Evolutionary conservation across 1,284 basidiomycete species (phyloP).

Genomic region (Peniophora sp.): DNA sequence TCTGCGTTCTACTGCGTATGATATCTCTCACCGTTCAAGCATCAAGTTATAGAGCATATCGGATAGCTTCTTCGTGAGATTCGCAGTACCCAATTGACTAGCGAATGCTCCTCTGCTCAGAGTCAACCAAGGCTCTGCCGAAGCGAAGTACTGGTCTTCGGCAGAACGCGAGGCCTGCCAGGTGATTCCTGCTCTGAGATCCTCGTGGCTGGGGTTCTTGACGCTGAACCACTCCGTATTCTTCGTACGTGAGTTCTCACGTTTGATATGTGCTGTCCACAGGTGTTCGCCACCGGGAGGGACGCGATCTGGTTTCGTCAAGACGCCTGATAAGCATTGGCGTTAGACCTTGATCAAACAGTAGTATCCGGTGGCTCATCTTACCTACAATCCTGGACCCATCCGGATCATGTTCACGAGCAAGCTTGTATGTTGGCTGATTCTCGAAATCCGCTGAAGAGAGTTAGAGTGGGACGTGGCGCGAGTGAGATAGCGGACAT

Average conservation of each 20-base stretch:
- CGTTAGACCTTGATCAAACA: neutral
- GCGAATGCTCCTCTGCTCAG: conserved; percentile 34
- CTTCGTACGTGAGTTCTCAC: conserved; percentile 38
- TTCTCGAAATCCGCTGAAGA: conserved; percentile 62
- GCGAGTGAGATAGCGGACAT: conserved; percentile 13
- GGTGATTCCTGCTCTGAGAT: conserved; percentile 41
- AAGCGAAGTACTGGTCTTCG: conserved; percentile 59
- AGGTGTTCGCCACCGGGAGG: conserved; percentile 43
- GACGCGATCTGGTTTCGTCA: conserved; percentile 74
- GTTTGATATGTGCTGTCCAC: conserved; percentile 57
- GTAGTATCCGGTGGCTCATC: conserved; percentile 10
- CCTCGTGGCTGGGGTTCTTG: conserved; percentile 54
- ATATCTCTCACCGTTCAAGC: conserved; percentile 33
- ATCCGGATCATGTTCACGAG: conserved; percentile 45
- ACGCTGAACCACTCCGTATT: conserved; percentile 63
- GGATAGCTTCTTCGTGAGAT: conserved; percentile 45
- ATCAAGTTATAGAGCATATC: conserved; percentile 49
- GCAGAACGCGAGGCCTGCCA: conserved; percentile 46
- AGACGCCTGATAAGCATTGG: conserved; percentile 40
- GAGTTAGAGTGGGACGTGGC: neutral
- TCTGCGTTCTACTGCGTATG: too few species aligned
- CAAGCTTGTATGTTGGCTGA: conserved; percentile 55
- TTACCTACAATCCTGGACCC: conserved; percentile 62
- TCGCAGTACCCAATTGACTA: conserved; percentile 39
- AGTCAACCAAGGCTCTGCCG: conserved; percentile 42